Percentiles rank a stretch among this genome's conserved stretches.
Evolutionary conservation across 371 early-diverging fungal genomes (phyloP).

Genomic region (Rhizopus stolonifer): DNA sequence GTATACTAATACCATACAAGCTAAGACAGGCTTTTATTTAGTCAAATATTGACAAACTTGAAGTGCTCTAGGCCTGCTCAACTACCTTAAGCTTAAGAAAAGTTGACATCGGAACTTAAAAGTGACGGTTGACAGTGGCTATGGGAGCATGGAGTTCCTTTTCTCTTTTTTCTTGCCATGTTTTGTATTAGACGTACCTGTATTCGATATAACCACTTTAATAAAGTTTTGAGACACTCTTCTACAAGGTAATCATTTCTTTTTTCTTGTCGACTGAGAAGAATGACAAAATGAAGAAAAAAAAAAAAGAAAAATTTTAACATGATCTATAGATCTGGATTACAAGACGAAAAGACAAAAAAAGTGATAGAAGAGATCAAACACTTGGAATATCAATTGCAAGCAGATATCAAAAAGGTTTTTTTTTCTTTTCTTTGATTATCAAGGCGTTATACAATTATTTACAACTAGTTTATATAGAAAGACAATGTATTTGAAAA

Average conservation of each 20-base stretch:
- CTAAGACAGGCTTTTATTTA: too few relatives aligned
- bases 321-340: slow-evolving; percentile 5
- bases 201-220: background rate
- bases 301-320: background rate
- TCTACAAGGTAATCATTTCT: slow-evolving; percentile 8
- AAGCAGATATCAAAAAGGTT: slow-evolving; percentile 10
- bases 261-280: too few relatives aligned
- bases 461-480: slow-evolving; percentile 3
- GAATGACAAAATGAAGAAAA: background rate
- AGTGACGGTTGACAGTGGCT: slow-evolving; percentile 3
- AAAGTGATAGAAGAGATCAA: slow-evolving; percentile 34
- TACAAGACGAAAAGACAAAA: slow-evolving; percentile 29
- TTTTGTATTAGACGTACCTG: background rate
- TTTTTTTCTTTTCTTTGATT: too few relatives aligned
- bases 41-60: too few relatives aligned
- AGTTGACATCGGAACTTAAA: slow-evolving; percentile 1
- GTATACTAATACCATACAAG: too few relatives aligned
- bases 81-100: too few relatives aligned
- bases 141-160: background rate
- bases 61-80: too few relatives aligned
- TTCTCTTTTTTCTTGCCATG: slow-evolving; percentile 1
- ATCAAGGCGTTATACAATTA: too few relatives aligned
- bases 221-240: slow-evolving; percentile 2
- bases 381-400: slow-evolving; percentile 28
- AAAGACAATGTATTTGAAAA: slow-evolving; percentile 13